Evolutionary conservation across 352 stramenopile species (phyloP).

Genomic region (Phytophthora aleatoria): DNA sequence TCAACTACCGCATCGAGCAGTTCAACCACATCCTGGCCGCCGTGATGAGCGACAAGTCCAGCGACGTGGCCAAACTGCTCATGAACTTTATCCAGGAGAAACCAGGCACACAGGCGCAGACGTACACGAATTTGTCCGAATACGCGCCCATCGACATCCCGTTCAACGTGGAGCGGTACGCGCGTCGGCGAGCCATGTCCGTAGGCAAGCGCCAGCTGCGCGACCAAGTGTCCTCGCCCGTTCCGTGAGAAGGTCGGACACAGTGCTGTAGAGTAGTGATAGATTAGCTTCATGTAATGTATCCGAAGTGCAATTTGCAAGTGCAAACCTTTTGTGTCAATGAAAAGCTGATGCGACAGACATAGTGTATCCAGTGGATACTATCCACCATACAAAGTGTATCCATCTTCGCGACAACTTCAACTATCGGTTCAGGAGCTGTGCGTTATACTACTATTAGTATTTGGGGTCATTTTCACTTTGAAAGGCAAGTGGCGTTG

Average conservation of each 20-base stretch:
- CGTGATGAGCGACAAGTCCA: constrained; percentile 68
- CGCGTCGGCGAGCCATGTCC: constrained; percentile 66
- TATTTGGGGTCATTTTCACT: no score
- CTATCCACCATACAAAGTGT: no score
- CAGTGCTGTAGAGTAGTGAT: constrained; percentile 27
- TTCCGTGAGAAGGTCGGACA: constrained; percentile 12
- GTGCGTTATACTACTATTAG: no score
- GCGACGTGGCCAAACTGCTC: constrained; percentile 59
- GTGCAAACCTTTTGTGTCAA: no score
- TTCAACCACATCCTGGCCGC: constrained; percentile 78
- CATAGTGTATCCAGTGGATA: no score
- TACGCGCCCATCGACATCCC: constrained; percentile 78
- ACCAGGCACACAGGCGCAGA: constrained; percentile 51
- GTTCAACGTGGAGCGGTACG: constrained; percentile 64
- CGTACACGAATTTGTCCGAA: constrained; percentile 75
- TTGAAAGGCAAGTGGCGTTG: no score
- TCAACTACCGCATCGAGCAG: constrained; percentile 64
- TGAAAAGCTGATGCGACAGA: no score
- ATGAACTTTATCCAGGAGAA: constrained; percentile 85
- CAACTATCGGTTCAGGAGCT: no score
- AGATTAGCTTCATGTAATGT: constrained; percentile 20
- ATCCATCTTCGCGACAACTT: no score
- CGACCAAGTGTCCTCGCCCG: constrained; percentile 32
- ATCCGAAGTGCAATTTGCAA: no score
- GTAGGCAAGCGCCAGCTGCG: constrained; percentile 52